Conservation (phyloP, 257 asterid genomes). For the Cynanchum wilfordii region DNA sequence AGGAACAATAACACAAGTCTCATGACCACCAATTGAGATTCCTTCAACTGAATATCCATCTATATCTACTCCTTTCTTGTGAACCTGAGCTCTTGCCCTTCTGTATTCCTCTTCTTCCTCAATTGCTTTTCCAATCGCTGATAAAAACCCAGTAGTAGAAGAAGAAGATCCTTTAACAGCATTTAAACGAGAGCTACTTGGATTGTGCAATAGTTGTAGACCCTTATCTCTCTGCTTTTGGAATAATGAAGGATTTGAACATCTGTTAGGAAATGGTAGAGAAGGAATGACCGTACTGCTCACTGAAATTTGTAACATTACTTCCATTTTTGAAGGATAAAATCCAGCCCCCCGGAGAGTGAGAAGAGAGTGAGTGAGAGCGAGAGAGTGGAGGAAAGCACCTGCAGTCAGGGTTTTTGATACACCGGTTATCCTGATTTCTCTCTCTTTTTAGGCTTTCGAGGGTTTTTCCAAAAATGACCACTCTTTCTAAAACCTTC, state of each 20-base stretch:
- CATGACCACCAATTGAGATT: conserved; percentile 85
- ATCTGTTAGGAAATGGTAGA: not conserved
- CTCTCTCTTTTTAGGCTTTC: no score
- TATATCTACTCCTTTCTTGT: conserved; percentile 48
- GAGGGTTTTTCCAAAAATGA: no score
- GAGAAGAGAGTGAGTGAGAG: no score
- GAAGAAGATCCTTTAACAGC: conserved; percentile 26
- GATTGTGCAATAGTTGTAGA: not conserved
- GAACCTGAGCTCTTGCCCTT: conserved; percentile 87
- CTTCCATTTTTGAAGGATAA: not conserved
- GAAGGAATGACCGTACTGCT: not conserved
- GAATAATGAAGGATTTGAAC: not conserved
- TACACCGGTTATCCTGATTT: not conserved
- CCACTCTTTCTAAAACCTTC: no score
- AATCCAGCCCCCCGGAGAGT: not conserved
- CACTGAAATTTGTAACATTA: not conserved
- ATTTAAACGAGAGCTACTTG: not conserved
- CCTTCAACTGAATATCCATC: conserved; percentile 86
- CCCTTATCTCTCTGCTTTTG: not conserved
- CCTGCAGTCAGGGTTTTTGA: not conserved
- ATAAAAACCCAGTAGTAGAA: conserved; percentile 53
- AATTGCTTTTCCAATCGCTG: conserved; percentile 77
- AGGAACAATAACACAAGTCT: conserved; percentile 91
- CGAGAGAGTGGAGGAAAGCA: not conserved
- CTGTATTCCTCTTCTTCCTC: conserved; percentile 90